Evolutionary conservation across 148 eudicot genomes (phyloP).

Genomic region (Diospyros lotus): DNA sequence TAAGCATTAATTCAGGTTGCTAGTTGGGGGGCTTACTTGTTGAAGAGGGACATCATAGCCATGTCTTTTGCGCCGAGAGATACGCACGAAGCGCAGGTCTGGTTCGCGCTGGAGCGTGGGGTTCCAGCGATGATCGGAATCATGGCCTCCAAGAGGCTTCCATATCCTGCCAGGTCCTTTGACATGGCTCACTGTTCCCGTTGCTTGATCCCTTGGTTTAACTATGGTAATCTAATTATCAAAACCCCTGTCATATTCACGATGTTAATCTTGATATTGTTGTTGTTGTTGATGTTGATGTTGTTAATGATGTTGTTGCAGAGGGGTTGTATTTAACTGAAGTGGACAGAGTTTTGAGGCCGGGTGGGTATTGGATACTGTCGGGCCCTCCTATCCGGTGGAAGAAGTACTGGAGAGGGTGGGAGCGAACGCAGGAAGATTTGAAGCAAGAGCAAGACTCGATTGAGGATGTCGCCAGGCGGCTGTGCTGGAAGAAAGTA

Average conservation of each 20-base stretch:
- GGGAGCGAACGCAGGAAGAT: slow-evolving; percentile 89
- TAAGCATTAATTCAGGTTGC: slow-evolving; percentile 53
- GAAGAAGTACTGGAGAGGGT: slow-evolving; percentile 84
- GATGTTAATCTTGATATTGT: too few relatives aligned
- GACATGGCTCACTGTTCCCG: slow-evolving; percentile 99
- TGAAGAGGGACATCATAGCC: slow-evolving; percentile 72
- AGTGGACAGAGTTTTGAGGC: slow-evolving; percentile 86
- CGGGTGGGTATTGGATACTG: slow-evolving; percentile 97
- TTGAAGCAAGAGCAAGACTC: slow-evolving; percentile 80
- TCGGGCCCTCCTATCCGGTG: slow-evolving; percentile 94
- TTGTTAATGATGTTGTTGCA: slow-evolving; percentile 16
- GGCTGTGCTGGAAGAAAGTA: slow-evolving; percentile 86
- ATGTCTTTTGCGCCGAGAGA: slow-evolving; percentile 98
- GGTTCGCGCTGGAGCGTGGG: slow-evolving; percentile 94
- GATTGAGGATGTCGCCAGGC: slow-evolving; percentile 64
- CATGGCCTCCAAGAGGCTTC: slow-evolving; percentile 76
- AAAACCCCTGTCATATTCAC: too few relatives aligned
- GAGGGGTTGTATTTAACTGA: slow-evolving; percentile 85
- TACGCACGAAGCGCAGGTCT: slow-evolving; percentile 95
- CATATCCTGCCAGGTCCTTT: slow-evolving; percentile 92
- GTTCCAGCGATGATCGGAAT: slow-evolving; percentile 96
- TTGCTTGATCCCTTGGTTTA: slow-evolving; percentile 81
- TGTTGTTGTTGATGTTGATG: too few relatives aligned
- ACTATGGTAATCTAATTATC: slow-evolving; percentile 39
- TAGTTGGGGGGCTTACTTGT: slow-evolving; percentile 89